Base-by-base conservation (phyloP, 441 rosid genomes). In the Corymbia calophylla region DNA sequence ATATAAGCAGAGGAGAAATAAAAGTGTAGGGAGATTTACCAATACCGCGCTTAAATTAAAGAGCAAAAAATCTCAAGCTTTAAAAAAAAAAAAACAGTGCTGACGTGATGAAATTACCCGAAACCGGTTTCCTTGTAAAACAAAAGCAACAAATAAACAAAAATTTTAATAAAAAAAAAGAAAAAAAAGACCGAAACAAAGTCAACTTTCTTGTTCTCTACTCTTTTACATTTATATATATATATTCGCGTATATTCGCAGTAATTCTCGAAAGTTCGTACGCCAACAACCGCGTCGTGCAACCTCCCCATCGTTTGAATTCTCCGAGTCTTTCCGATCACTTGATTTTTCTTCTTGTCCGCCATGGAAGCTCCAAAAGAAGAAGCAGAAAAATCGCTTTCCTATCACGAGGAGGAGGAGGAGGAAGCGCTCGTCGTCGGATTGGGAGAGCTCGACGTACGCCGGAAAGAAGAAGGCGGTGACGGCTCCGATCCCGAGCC, bases 391-490 rank as follows among this genome's bases (percentile, higher is more conserved):
- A 27, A 23, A 8, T 51, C 9, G 8, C 44, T 32, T 32, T n/a
- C 60, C 0, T 0, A 49, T 29, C 55, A n/a, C 0, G 15, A 85
- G 60, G 27, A 29, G 15, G 48, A 39, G 18, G 27, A 29, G 15
- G 9, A 86, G 60, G 47, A 86, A 86, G 62, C 47, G 7, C 9
- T 14, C 1, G 56, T 44, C 18, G 0, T 15, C 0, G 27, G 53
- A n/a, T 1, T 86, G 58, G 29, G 29, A 53, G 60, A 86, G 27
- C 87, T 55, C 4, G 7, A 13, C 1, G 7, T 86, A 0, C 1
- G 0, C 2, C n/a, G 2, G 0, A 7, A 23, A 14, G 17, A 23
- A 77, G 18, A 25, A 25, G n/a, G 25, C 23, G 1, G n/a, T 6
- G 14, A 14, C 1, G 0, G n/a, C 6, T 11, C 64, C 9, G 17